A percentile compares a stretch with the other conserved stretches of the same genome.
phyloP scores from a whole-genome alignment of 1,284 basidiomycete genomes.

The Takashimella tepidaria region DNA sequence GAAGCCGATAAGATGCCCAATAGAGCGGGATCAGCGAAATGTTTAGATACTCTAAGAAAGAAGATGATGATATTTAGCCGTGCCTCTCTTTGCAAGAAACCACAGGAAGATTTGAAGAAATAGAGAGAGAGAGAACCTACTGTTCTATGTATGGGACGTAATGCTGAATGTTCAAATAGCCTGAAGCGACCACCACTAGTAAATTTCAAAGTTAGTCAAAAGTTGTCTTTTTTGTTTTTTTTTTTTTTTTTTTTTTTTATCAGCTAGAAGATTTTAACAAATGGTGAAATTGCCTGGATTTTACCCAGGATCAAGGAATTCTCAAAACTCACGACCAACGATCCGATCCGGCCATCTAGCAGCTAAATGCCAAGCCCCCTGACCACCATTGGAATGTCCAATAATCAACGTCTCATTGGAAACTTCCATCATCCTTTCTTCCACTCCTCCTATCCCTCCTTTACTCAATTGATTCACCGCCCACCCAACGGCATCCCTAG shows the following conservation, averaged over 20 bases:
- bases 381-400: constrained; percentile 90
- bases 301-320: constrained; percentile 10
- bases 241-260: too few species aligned
- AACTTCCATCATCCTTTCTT: background rate
- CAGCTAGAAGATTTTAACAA: too few species aligned
- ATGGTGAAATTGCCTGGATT: too few species aligned
- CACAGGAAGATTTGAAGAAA: too few species aligned
- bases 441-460: background rate
- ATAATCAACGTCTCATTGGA: constrained; percentile 50
- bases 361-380: constrained; percentile 77
- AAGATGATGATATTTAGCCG: too few species aligned
- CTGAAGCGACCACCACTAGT: constrained; percentile 69
- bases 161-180: constrained; percentile 74
- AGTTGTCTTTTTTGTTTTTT: too few species aligned
- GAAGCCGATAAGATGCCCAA: constrained; percentile 65
- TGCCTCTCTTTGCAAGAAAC: too few species aligned
- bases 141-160: constrained; percentile 71
- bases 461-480: background rate
- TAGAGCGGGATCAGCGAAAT: constrained; percentile 69
- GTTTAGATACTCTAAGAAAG: constrained; percentile 51
- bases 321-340: constrained; percentile 52
- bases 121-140: constrained; percentile 14
- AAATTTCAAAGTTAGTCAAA: too few species aligned
- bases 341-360: constrained; percentile 71
- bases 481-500: constrained; percentile 16